Conservation (phyloP, 2,329 filamentous ascomycete genomes). For the Aureobasidium musti region DNA sequence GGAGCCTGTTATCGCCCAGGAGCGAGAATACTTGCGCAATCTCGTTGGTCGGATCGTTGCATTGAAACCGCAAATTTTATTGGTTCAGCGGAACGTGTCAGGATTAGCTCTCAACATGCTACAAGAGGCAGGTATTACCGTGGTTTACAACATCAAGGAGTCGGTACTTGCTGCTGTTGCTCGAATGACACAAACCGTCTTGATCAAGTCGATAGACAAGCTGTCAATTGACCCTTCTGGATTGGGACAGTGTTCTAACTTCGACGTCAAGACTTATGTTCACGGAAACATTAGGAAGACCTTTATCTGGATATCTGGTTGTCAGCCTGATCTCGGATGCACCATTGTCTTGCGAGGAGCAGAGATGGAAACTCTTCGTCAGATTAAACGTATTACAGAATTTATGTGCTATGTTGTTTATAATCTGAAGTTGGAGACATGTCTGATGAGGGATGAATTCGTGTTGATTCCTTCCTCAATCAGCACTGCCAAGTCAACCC, state of each 20-base stretch:
- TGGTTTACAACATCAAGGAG: slow-evolving; percentile 94
- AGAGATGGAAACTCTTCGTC: slow-evolving; percentile 67
- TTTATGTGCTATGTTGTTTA: slow-evolving; percentile 99
- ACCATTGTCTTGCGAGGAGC: slow-evolving; percentile 90
- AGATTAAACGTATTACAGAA: slow-evolving; percentile 90
- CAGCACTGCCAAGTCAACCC: slow-evolving; percentile 14
- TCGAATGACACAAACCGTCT: slow-evolving; percentile 84
- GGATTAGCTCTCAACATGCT: slow-evolving; percentile 87
- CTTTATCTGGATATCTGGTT: slow-evolving; percentile 93
- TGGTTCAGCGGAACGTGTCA: slow-evolving; percentile 92
- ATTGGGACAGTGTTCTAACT: slow-evolving; percentile 78
- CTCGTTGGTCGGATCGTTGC: slow-evolving; percentile 89
- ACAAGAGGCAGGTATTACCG: slow-evolving; percentile 84
- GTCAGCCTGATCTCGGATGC: slow-evolving; percentile 84
- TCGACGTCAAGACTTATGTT: slow-evolving; percentile 95
- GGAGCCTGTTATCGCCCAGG: slow-evolving; percentile 93
- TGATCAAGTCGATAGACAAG: slow-evolving; percentile 95
- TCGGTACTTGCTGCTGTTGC: slow-evolving; percentile 95
- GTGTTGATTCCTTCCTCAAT: slow-evolving; percentile 69
- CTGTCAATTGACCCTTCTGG: slow-evolving; percentile 73
- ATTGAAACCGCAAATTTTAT: slow-evolving; percentile 77
- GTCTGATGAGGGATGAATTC: slow-evolving; percentile 88
- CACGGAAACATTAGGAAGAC: slow-evolving; percentile 85
- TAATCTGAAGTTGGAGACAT: slow-evolving; percentile 94
- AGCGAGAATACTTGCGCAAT: slow-evolving; percentile 88